These are phyloP conservation scores for Gentiana macrophylla DNA, from an alignment of 257 asterid genomes.

Conservation along the genomic window DNA sequence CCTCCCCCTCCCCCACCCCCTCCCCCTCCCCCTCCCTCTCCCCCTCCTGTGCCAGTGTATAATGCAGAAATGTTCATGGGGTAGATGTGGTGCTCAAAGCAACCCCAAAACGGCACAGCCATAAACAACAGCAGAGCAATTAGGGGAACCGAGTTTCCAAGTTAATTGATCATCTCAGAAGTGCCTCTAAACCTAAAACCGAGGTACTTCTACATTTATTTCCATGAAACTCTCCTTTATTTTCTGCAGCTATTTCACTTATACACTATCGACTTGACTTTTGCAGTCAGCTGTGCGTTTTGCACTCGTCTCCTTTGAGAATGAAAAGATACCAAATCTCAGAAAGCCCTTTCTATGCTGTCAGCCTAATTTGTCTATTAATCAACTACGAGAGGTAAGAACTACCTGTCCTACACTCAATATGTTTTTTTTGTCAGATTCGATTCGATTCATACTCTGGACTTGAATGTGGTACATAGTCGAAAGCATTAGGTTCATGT, in stretches of 20 bases:
- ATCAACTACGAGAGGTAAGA: constrained; percentile 21
- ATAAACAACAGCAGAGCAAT: constrained; percentile 13
- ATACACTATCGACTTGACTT: background rate
- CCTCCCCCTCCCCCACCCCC: too few species aligned
- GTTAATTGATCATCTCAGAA: constrained; percentile 20
- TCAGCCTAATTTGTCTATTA: constrained; percentile 15
- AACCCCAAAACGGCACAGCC: constrained; percentile 24
- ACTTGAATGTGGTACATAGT: too few species aligned
- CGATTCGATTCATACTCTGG: too few species aligned
- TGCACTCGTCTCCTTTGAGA: constrained; percentile 21
- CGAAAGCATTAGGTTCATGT: too few species aligned
- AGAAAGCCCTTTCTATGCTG: constrained; percentile 19
- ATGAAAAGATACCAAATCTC: constrained; percentile 18
- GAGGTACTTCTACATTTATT: constrained; percentile 14
- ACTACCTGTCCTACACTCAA: too few species aligned
- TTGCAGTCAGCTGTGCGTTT: constrained; percentile 25
- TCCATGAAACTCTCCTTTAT: too few species aligned
- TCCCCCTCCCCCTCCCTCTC: too few species aligned
- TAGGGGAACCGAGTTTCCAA: constrained; percentile 16
- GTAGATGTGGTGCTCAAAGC: constrained; percentile 32
- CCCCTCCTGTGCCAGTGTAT: constrained; percentile 7
- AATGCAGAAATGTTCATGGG: constrained; percentile 27
- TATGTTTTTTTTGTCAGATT: too few species aligned
- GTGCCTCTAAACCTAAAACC: constrained; percentile 2
- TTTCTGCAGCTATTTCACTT: too few species aligned